These are phyloP conservation scores for Simmondsia chinensis DNA, from an alignment of 148 eudicot species.

Conservation along the genomic window DNA sequence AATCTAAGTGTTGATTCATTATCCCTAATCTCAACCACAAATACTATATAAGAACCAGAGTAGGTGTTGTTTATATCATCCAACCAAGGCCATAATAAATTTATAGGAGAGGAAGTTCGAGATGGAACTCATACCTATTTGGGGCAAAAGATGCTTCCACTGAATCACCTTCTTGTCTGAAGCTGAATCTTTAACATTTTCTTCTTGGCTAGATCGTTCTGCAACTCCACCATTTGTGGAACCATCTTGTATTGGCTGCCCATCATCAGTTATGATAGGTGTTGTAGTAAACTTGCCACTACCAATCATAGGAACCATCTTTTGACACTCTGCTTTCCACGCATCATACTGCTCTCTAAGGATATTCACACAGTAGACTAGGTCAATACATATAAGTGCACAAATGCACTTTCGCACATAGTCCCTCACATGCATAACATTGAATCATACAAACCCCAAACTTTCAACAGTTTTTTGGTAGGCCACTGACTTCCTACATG, in stretches of 20 bases:
- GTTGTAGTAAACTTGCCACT: slow-evolving; percentile 60
- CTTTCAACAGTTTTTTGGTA: too few species aligned
- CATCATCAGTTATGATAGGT: slow-evolving; percentile 63
- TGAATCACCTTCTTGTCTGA: slow-evolving; percentile 49
- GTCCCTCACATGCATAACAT: slow-evolving; percentile 1
- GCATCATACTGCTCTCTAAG: slow-evolving; percentile 79
- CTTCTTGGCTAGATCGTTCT: slow-evolving; percentile 13
- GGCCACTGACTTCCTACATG: too few species aligned
- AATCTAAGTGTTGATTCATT: too few species aligned
- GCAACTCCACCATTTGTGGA: slow-evolving; percentile 7
- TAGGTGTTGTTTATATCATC: too few species aligned
- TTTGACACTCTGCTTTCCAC: slow-evolving; percentile 75
- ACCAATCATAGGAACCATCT: slow-evolving; percentile 71
- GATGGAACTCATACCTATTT: slow-evolving; percentile 59
- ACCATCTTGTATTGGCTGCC: slow-evolving; percentile 36
- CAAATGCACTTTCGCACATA: background rate
- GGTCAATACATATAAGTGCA: slow-evolving; percentile 9
- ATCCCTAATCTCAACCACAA: too few species aligned
- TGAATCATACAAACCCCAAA: background rate
- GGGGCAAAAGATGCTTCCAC: slow-evolving; percentile 83
- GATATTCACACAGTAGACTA: slow-evolving; percentile 10
- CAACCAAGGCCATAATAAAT: too few species aligned
- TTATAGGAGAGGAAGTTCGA: background rate
- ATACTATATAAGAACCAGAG: too few species aligned
- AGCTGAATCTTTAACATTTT: slow-evolving; percentile 14